phyloP scores from a whole-genome alignment of 345 rosid genomes.

The Euphorbia peplus region DNA sequence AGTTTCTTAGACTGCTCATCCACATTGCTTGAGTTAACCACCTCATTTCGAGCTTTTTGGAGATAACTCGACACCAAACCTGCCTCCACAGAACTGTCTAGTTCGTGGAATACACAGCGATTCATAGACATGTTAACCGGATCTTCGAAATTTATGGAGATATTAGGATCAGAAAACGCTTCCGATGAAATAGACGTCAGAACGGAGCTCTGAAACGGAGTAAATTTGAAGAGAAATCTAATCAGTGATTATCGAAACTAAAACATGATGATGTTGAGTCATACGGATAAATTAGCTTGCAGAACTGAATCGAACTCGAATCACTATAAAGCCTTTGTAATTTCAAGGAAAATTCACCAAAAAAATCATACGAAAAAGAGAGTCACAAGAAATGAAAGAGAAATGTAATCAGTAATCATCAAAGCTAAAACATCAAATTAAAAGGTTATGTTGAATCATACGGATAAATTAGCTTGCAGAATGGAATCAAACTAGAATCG shows the following conservation, averaged over 20 bases:
- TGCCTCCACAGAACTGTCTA: constrained; percentile 18
- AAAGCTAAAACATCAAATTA: too few species aligned
- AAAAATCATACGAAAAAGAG: too few species aligned
- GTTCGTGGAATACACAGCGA: constrained; percentile 1
- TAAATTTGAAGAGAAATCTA: neutral
- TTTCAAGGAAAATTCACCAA: neutral
- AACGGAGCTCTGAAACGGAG: constrained; percentile 16
- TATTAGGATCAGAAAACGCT: constrained; percentile 8
- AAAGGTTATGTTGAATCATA: neutral
- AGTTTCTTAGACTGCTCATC: constrained; percentile 33
- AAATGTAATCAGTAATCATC: neutral
- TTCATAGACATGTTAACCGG: constrained; percentile 7
- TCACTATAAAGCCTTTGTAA: neutral
- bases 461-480: neutral
- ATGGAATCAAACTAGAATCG: neutral
- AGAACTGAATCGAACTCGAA: neutral
- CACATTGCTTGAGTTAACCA: constrained; percentile 22
- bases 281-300: neutral
- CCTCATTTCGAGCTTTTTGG: constrained; percentile 26
- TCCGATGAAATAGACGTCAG: constrained; percentile 9
- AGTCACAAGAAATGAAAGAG: too few species aligned
- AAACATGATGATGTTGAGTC: neutral
- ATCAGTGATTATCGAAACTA: neutral
- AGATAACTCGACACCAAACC: constrained; percentile 27
- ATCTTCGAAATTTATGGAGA: neutral